Evolutionary conservation across 202 grass and related monocot species (phyloP).

Genomic region (Panicum hallii): DNA sequence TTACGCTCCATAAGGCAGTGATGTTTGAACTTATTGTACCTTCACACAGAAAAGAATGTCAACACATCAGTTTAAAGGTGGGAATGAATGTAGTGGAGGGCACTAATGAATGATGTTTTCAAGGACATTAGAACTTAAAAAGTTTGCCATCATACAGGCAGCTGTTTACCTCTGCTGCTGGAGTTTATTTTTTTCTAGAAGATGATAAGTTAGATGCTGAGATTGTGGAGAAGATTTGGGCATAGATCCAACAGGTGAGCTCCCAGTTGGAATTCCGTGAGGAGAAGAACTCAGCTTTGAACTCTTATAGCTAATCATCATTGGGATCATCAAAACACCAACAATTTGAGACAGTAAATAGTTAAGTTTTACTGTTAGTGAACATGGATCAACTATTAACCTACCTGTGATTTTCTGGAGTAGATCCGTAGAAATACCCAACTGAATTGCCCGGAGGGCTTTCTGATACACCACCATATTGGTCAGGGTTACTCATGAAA

Average conservation of each 20-base stretch:
- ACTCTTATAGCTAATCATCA: conserved; percentile 57
- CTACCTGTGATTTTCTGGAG: conserved; percentile 90
- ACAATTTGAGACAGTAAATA: conserved; percentile 37
- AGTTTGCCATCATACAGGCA: conserved; percentile 2
- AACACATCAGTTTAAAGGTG: conserved; percentile 42
- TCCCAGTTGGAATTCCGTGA: conserved; percentile 76
- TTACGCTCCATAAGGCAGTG: conserved; percentile 86
- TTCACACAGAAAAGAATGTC: conserved; percentile 53
- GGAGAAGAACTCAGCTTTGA: conserved; percentile 64
- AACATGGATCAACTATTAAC: conserved; percentile 20
- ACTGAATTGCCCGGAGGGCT: conserved; percentile 94
- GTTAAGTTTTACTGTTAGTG: conserved; percentile 31
- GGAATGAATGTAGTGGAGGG: conserved; percentile 6
- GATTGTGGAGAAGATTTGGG: conserved; percentile 92
- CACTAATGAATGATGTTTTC: conserved; percentile 5
- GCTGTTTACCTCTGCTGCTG: conserved; percentile 88
- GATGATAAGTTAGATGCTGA: conserved; percentile 92
- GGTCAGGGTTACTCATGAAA: conserved; percentile 61
- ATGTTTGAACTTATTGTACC: conserved; percentile 96
- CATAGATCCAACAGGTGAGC: conserved; percentile 80
- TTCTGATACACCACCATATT: conserved; percentile 72
- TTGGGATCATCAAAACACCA: conserved; percentile 16
- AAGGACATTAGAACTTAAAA: neutral
- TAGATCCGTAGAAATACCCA: conserved; percentile 97
- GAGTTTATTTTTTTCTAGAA: conserved; percentile 94